A percentile compares a stretch with the other conserved stretches of the same genome.
These are phyloP conservation scores for Bretschneidera sinensis DNA, from an alignment of 345 rosid genomes.

Conservation along the genomic window DNA sequence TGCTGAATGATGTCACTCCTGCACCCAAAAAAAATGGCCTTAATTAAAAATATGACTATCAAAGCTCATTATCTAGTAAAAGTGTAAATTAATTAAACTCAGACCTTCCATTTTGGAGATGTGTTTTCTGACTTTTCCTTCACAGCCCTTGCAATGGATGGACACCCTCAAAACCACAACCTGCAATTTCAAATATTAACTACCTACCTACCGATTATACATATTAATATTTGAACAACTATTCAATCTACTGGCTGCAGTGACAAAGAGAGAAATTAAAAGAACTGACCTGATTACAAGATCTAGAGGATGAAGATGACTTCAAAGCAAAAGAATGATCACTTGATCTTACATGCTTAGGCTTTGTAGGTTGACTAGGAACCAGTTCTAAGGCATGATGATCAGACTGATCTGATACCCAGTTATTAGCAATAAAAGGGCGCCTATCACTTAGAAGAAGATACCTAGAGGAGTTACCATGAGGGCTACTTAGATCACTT, in stretches of 20 bases:
- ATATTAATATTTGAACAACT: too few species aligned
- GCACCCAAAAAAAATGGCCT: constrained; percentile 13
- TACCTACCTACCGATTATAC: too few species aligned
- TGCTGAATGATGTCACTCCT: constrained; percentile 62
- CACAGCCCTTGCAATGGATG: constrained; percentile 95
- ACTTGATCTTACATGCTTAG: constrained; percentile 19
- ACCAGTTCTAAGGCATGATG: constrained; percentile 22
- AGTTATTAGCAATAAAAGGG: constrained; percentile 33
- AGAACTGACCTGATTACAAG: too few species aligned
- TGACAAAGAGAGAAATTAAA: too few species aligned
- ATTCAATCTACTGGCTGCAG: too few species aligned
- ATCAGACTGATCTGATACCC: constrained; percentile 42
- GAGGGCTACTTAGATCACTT: constrained; percentile 35
- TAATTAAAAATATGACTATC: too few species aligned
- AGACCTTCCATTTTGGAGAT: constrained; percentile 93
- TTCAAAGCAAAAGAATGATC: constrained; percentile 30
- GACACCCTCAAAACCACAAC: constrained; percentile 89
- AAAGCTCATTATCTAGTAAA: too few species aligned
- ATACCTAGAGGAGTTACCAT: constrained; percentile 50
- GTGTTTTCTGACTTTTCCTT: constrained; percentile 87
- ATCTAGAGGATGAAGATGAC: constrained; percentile 36
- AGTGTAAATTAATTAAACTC: neutral
- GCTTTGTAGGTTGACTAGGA: constrained; percentile 14
- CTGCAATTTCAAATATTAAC: constrained; percentile 21
- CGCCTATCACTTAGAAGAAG: constrained; percentile 54